These are phyloP conservation scores for Cladophialophora exuberans DNA, from an alignment of 2,329 filamentous ascomycete species.

Conservation along the genomic window DNA sequence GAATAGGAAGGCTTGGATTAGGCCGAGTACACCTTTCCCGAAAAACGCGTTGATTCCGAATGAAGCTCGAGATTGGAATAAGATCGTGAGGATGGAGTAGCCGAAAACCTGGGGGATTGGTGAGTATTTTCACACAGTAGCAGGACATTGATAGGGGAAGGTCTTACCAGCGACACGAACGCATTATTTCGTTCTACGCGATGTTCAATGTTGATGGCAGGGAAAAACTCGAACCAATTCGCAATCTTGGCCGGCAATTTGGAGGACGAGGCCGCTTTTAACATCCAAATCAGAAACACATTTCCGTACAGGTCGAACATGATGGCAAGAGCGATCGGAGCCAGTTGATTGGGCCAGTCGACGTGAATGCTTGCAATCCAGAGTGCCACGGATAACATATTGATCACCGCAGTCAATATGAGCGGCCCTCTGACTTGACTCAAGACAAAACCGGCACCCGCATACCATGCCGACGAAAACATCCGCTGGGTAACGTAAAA, in stretches of 20 bases:
- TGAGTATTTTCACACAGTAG: background rate
- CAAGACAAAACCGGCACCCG: slow-evolving; percentile 35
- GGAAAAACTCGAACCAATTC: slow-evolving; percentile 59
- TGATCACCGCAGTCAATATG: slow-evolving; percentile 51
- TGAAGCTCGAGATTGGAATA: slow-evolving; percentile 26
- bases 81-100: slow-evolving; percentile 63
- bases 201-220: slow-evolving; percentile 68
- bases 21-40: slow-evolving; percentile 63
- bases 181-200: slow-evolving; percentile 66
- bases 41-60: slow-evolving; percentile 48
- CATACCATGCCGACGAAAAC: slow-evolving; percentile 52
- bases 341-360: slow-evolving; percentile 57
- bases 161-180: slow-evolving; percentile 60
- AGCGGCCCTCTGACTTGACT: slow-evolving; percentile 63
- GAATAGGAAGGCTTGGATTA: slow-evolving; percentile 37
- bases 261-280: slow-evolving; percentile 26
- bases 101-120: slow-evolving; percentile 48
- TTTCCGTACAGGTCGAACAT: slow-evolving; percentile 56
- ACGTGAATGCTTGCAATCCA: slow-evolving; percentile 66
- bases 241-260: slow-evolving; percentile 11
- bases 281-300: slow-evolving; percentile 46
- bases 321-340: slow-evolving; percentile 61
- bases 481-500: slow-evolving; percentile 65
- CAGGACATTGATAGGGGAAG: background rate
- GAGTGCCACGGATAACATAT: slow-evolving; percentile 54